phyloP scores from a whole-genome alignment of 768 basidiomycete species.

The Rhodotorula toruloides region DNA sequence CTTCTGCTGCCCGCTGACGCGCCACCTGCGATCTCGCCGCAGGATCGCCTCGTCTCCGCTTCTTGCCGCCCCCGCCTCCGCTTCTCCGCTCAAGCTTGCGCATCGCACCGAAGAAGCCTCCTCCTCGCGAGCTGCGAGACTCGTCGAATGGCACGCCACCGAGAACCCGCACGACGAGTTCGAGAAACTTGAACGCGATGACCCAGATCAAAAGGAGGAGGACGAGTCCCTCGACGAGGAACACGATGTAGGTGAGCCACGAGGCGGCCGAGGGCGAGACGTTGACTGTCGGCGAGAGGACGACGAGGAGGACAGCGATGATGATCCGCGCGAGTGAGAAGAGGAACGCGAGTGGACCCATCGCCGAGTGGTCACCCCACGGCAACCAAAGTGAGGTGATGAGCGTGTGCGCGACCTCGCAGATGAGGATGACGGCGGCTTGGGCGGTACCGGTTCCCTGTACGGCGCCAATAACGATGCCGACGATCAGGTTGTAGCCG shows the following conservation, averaged over 20 bases:
- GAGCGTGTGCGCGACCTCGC: slow-evolving; percentile 79
- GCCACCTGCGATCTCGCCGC: not conserved
- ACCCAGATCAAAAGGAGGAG: slow-evolving; percentile 77
- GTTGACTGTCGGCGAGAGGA: slow-evolving; percentile 77
- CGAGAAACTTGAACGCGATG: slow-evolving; percentile 75
- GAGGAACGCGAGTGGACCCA: slow-evolving; percentile 92
- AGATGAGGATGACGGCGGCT: slow-evolving; percentile 78
- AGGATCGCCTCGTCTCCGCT: slow-evolving; percentile 36
- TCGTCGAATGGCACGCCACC: slow-evolving; percentile 77
- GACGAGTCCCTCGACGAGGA: slow-evolving; percentile 70
- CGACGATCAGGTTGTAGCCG: slow-evolving; percentile 72
- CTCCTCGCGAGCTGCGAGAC: slow-evolving; percentile 70
- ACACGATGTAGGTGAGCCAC: slow-evolving; percentile 91
- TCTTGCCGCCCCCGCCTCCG: slow-evolving; percentile 40
- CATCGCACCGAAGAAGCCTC: slow-evolving; percentile 79
- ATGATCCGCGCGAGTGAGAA: slow-evolving; percentile 74
- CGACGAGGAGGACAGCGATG: slow-evolving; percentile 80
- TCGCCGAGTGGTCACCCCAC: slow-evolving; percentile 88
- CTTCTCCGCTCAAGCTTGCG: slow-evolving; percentile 54
- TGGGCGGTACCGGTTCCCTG: slow-evolving; percentile 88
- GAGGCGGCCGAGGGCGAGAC: slow-evolving; percentile 73
- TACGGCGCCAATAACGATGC: slow-evolving; percentile 78
- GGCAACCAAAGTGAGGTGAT: slow-evolving; percentile 54
- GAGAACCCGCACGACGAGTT: slow-evolving; percentile 71
- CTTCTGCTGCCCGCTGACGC: slow-evolving; percentile 30